Conservation (phyloP, 2,329 filamentous ascomycete species). For the Calycina herbarum region DNA sequence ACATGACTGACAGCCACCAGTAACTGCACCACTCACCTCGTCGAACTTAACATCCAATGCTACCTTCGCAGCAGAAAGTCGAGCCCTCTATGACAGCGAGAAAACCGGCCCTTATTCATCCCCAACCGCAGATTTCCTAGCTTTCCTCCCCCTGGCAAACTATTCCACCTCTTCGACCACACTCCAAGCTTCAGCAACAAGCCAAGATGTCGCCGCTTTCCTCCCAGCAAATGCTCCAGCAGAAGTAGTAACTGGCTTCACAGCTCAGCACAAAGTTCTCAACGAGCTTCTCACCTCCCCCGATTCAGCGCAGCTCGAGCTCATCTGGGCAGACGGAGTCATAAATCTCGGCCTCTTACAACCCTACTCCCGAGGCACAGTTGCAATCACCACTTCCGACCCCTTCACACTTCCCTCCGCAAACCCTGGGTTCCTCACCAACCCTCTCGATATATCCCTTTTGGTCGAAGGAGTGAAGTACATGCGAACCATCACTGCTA, state of each 20-base stretch:
- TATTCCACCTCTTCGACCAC: slow-evolving; percentile 4
- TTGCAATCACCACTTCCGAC: slow-evolving; percentile 34
- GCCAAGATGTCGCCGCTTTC: slow-evolving; percentile 7
- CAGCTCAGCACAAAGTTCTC: slow-evolving; percentile 12
- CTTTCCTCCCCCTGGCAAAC: slow-evolving; percentile 10
- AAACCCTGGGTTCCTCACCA: slow-evolving; percentile 39
- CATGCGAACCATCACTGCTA: not conserved
- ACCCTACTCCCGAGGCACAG: slow-evolving; percentile 38
- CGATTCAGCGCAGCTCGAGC: slow-evolving; percentile 9
- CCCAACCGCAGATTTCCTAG: slow-evolving; percentile 6
- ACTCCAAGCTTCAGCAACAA: slow-evolving; percentile 4
- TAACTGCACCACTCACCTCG: not conserved
- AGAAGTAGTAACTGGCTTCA: slow-evolving; percentile 15
- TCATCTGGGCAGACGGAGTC: slow-evolving; percentile 9
- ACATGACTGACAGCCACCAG: not conserved
- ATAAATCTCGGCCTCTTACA: not conserved
- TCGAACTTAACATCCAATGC: not conserved
- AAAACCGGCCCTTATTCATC: not conserved
- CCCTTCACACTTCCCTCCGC: slow-evolving; percentile 35
- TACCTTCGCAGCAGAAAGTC: not conserved
- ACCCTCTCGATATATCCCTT: slow-evolving; percentile 41
- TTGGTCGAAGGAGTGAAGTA: slow-evolving; percentile 26
- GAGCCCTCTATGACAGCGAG: not conserved
- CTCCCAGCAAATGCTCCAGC: slow-evolving; percentile 8
- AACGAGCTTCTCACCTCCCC: slow-evolving; percentile 8